These are phyloP conservation scores for Cladosporium cucumerinum DNA, from an alignment of 2,329 filamentous ascomycete species.

Conservation along the genomic window DNA sequence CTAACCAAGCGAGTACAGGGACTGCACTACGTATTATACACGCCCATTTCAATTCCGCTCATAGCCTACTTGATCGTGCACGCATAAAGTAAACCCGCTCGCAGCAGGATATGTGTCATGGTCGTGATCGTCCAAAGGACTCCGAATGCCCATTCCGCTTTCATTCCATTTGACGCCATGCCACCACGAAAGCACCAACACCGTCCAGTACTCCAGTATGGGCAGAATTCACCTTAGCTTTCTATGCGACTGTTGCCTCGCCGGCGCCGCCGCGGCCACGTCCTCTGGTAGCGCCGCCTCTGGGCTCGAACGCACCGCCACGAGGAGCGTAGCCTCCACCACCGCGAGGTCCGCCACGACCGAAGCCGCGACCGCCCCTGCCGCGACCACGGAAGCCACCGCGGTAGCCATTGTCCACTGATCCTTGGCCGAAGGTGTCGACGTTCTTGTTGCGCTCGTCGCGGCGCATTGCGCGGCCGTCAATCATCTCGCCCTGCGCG, in stretches of 20 bases:
- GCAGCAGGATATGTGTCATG: not conserved
- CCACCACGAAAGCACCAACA: not conserved
- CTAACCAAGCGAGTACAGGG: not conserved
- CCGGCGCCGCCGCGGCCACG: slow-evolving; percentile 9
- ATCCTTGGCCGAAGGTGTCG: slow-evolving; percentile 96
- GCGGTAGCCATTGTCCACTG: slow-evolving; percentile 73
- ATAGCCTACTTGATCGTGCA: not conserved
- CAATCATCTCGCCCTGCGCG: slow-evolving; percentile 55
- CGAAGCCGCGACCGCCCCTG: slow-evolving; percentile 61
- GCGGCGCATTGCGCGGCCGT: slow-evolving; percentile 81
- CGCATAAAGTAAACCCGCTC: not conserved
- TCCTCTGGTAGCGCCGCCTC: not conserved
- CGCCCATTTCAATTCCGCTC: not conserved
- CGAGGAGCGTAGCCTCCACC: slow-evolving; percentile 10
- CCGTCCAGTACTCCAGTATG: not conserved
- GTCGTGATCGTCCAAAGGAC: slow-evolving; percentile 6
- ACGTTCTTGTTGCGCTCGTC: slow-evolving; percentile 95
- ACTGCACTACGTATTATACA: slow-evolving; percentile 1
- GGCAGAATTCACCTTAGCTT: not conserved
- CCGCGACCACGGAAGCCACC: slow-evolving; percentile 76
- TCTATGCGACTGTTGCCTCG: slow-evolving; percentile 5
- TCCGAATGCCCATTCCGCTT: slow-evolving; percentile 5
- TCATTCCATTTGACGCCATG: slow-evolving; percentile 2
- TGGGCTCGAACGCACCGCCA: not conserved
- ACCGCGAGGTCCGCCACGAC: slow-evolving; percentile 7